Evolutionary conservation across 305 asterid species (phyloP), one percentile per base, ranked within the genome.

Genomic region (Fraxinus greggii): DNA sequence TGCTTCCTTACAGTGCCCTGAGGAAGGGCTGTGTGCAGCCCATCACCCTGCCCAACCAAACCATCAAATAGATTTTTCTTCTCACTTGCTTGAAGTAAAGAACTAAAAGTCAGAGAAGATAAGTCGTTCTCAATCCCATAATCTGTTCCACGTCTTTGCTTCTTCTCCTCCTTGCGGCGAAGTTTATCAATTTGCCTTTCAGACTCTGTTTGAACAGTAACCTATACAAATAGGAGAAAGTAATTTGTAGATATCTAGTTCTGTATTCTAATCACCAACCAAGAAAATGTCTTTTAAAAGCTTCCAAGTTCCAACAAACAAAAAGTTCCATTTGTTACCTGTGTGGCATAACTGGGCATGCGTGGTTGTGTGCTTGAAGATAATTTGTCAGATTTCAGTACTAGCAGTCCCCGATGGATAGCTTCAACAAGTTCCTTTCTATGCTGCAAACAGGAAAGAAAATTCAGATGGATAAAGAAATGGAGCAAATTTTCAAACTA

Each of bases 111-210:
- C 85, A 92, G 38, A 9, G 90, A 84, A 74, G 97, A 92, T 80
- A 93, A 85, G 40, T 91, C 93, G 63, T 84, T 89, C 80, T 93
- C 99, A 82, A 83, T 85, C 84, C 91, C 98, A 63, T 92, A 89
- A 83, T 94, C 97, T 31, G 89, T 80, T 84, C 93, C 94, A 82
- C 97, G 97, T 80, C 97, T 92, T 78, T 91, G 92, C 89, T 90
- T 95, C 82, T 91, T 95, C 83, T 95, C 98, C 89, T 95, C 99
- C 91, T 93, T 94, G 77, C 97, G 97, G 67, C 98, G 94, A 83
- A 95, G 95, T 90, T 93, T 95, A 87, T 94, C 99, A 86, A 95
- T 88, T 89, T 93, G 98, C 75, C 82, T 85, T 76, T 88, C 98
- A 82, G 98, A 92, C 88, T 94, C 98, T 45, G 97, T 95, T 86